Base-by-base conservation (phyloP, 192 early-diverging fungal species). In the Coemansia umbellata region DNA sequence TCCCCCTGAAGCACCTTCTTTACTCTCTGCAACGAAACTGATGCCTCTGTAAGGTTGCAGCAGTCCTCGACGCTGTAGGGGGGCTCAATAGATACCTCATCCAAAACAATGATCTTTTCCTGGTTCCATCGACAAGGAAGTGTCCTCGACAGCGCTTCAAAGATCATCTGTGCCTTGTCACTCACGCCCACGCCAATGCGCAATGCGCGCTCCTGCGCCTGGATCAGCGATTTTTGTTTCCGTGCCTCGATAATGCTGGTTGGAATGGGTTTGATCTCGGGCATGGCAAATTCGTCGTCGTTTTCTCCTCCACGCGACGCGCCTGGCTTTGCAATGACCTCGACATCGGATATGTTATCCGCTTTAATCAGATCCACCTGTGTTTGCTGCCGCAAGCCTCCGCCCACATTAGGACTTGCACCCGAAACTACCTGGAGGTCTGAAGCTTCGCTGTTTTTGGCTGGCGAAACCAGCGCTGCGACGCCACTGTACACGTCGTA, bases 71-170 rank as follows among this genome's bases (percentile, higher is more conserved):
- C 72, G 37, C 78, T 66, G 54, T 91, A 91, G 3, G 90, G 90
- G 22, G 90, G 81, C 13, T 80, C 74, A 41, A 91, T 87, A 11
- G 82, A 63, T 17, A 91, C 82, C 57, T 91, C 88, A 59, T 91
- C 90, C 70, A 91, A 70, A 4, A 91, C 88, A 8, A 91, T 69
- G 59, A 91, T 91, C 23, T 73, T 74, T 51, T 85, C 80, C 47
- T 87, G 80, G 33, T 65, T 54, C 90, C 90, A 91, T 13, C 83
- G 80, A 53, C 87, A 89, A n/a, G 90, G 90, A 50, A 91, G 59
- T 72, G 90, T 91, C 63, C 87, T 89, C 27, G 80, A 81, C 23
- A 91, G 58, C 11, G 88, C 90, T 62, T 91, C 86, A 60, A 91
- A 91, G 47, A 91, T 85, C 21, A 79, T 73, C 66, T 91, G 88